A percentile compares a stretch with the other conserved stretches of the same genome.
Evolutionary conservation across 2,329 filamentous ascomycete genomes (phyloP).

Genomic region (Colletotrichum melonis): DNA sequence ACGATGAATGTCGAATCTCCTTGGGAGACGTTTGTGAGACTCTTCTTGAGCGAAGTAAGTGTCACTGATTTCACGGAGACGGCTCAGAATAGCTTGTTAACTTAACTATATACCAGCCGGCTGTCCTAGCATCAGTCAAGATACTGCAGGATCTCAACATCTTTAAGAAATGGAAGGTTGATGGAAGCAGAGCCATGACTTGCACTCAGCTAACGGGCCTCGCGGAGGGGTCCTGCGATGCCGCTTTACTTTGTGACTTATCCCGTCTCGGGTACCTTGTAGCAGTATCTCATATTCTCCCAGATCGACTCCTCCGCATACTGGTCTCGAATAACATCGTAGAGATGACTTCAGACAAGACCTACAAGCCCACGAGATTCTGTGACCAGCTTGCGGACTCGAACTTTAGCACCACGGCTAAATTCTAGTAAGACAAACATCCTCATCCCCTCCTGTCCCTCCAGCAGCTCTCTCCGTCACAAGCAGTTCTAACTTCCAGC

Average conservation of each 20-base stretch:
- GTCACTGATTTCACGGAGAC: not conserved
- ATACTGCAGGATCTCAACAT: not conserved
- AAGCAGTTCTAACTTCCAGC: no score
- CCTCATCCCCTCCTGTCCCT: no score
- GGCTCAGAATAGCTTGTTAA: not conserved
- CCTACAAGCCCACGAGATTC: not conserved
- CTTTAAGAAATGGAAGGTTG: not conserved
- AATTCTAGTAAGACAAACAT: not conserved
- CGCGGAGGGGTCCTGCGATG: not conserved
- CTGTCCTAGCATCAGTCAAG: not conserved
- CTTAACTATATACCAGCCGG: not conserved
- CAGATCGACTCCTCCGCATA: slow-evolving; percentile 11
- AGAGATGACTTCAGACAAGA: not conserved
- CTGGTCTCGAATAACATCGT: slow-evolving; percentile 2
- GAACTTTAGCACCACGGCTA: not conserved
- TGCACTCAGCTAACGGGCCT: not conserved
- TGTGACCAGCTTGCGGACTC: not conserved
- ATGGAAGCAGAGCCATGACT: not conserved
- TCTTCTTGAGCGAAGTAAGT: slow-evolving; percentile 3
- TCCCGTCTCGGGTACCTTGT: no score
- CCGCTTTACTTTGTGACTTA: slow-evolving; percentile 6
- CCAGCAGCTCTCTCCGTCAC: no score
- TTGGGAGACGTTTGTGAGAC: slow-evolving; percentile 11
- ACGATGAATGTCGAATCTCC: slow-evolving; percentile 4
- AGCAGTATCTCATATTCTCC: not conserved